Base-by-base conservation (phyloP, 768 basidiomycete genomes). In the Naganishia vaughanmartiniae region DNA sequence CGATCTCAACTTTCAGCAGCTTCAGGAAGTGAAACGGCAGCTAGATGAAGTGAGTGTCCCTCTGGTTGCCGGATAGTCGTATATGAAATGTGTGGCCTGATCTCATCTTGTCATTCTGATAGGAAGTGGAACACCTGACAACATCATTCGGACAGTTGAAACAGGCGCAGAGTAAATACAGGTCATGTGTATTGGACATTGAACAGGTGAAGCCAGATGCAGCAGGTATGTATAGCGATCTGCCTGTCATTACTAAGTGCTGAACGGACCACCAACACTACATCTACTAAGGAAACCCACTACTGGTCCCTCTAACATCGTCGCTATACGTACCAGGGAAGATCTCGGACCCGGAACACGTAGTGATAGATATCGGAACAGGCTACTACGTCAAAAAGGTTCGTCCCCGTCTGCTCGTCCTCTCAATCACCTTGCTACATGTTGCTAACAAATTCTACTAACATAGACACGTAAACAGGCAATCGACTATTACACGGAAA, bases 311-410 rank as follows among this genome's bases (percentile, higher is more conserved):
- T 7, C 81, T 98, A 67, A 97, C 93, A 19, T 92, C 90, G 80
- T 97, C 94, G 0, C 86, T 99, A 1, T 98, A 97, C 78, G 90
- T 98, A 30, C 93, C 95, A 1, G 96, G 94, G 24, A 92, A 89
- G 82, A 84, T 98, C 56, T 85, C 84, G 51, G 90, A 96, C 77
- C 81, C 87, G 0, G 89, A 93, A 54, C 86, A 92, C 74, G 94
- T 99, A 56, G 89, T 98, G 72, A 87, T 98, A 46, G 96, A 99
- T 79, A 85, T 98, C 31, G 96, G 96, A 0, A 98, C 95, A 0
- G 95, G 96, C 0, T 99, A 97, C 81, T 97, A 89, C 74, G 90
- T 98, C 21, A 88, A 91, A 82, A 99, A 98, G 86, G 96, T 92
- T 56, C 54, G 84, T 73, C 30, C 51, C 26, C 36, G 15, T 26